phyloP scores from a whole-genome alignment of 768 basidiomycete genomes.

The Podaxis sp. region DNA sequence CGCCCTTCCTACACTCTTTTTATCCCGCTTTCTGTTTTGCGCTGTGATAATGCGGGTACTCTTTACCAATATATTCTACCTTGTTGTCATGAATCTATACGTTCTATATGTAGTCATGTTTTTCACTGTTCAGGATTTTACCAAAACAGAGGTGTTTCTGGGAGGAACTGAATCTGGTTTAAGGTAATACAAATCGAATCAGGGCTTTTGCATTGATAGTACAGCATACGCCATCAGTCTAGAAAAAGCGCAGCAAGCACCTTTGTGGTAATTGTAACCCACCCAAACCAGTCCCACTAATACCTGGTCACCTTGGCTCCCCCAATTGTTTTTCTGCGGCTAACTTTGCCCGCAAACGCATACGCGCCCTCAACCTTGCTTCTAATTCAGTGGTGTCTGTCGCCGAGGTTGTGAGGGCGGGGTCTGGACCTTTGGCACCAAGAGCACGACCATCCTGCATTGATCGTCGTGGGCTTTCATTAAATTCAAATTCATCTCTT shows the following conservation, averaged over 20 bases:
- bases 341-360: conserved; percentile 43
- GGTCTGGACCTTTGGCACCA: conserved; percentile 14
- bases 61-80: conserved; percentile 5
- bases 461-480: conserved; percentile 5
- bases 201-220: neutral
- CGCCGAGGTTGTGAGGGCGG: conserved; percentile 12
- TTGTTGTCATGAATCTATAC: conserved; percentile 7
- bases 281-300: neutral
- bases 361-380: conserved; percentile 41
- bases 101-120: conserved; percentile 9
- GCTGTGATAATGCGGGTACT: conserved; percentile 10
- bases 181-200: neutral
- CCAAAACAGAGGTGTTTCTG: neutral
- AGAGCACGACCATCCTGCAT: conserved; percentile 7
- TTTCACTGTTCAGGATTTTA: neutral
- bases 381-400: conserved; percentile 30
- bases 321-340: conserved; percentile 35
- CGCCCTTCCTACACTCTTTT: conserved; percentile 3
- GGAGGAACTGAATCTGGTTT: neutral
- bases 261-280: conserved; percentile 18
- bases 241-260: neutral
- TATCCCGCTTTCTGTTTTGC: neutral
- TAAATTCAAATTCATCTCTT: conserved; percentile 1
- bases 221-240: neutral
- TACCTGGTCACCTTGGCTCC: neutral